These are phyloP conservation scores for Urtica urens DNA, from an alignment of 306 rosid species.

Conservation along the genomic window DNA sequence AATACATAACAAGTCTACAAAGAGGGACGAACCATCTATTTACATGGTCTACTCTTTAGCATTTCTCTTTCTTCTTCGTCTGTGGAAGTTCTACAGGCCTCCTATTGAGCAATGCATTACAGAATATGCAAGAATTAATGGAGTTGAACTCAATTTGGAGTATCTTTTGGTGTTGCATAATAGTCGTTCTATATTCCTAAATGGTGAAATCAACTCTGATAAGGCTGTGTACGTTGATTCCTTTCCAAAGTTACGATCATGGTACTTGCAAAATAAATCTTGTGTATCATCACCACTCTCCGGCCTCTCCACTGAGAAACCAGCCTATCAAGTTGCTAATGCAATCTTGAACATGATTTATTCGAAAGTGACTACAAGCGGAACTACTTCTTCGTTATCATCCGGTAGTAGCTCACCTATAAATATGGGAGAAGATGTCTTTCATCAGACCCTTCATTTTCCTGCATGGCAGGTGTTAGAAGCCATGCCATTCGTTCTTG, in stretches of 20 bases:
- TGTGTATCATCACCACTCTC: conserved; percentile 52
- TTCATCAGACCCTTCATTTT: conserved; percentile 47
- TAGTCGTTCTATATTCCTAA: conserved; percentile 23
- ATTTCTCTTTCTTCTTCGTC: conserved; percentile 58
- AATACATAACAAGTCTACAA: conserved; percentile 21
- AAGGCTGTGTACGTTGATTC: conserved; percentile 44
- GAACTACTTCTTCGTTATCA: conserved; percentile 25
- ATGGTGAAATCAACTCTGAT: conserved; percentile 25
- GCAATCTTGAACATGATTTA: conserved; percentile 59
- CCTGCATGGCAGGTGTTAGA: conserved; percentile 76
- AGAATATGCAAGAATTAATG: conserved; percentile 43
- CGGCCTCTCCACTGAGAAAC: conserved; percentile 49
- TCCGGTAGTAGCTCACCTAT: conserved; percentile 36
- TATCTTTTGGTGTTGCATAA: conserved; percentile 60
- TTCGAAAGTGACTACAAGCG: conserved; percentile 49
- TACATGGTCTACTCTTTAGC: conserved; percentile 68
- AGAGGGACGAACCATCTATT: conserved; percentile 36
- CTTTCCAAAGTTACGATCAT: conserved; percentile 53
- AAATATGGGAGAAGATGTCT: conserved; percentile 38
- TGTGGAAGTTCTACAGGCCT: conserved; percentile 69
- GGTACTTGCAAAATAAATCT: conserved; percentile 64
- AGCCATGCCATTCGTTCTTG: conserved; percentile 68
- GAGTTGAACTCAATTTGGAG: conserved; percentile 49
- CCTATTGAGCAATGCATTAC: conserved; percentile 51
- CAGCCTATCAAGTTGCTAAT: conserved; percentile 53